These are phyloP conservation scores for Taphrina pruni DNA, from an alignment of 1,139 yeast genomes.

Conservation along the genomic window DNA sequence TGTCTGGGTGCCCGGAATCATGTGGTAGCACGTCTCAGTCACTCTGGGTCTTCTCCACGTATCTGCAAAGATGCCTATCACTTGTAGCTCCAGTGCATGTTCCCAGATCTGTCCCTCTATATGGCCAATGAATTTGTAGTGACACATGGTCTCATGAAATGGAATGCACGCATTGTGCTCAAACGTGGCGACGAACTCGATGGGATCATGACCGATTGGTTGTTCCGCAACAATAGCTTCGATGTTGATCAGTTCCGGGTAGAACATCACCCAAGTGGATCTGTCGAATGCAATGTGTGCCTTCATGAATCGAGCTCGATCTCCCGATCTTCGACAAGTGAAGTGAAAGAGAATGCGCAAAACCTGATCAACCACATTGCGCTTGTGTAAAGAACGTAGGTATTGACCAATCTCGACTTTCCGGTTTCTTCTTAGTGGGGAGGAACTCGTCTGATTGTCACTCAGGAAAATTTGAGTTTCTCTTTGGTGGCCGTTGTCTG, in stretches of 20 bases:
- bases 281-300: neutral
- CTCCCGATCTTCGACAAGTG: neutral
- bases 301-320: neutral
- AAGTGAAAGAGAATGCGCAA: neutral
- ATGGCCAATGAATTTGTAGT: conserved; percentile 2
- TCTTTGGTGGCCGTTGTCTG: no score
- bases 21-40: neutral
- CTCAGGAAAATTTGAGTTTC: no score
- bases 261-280: neutral
- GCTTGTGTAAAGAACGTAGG: neutral
- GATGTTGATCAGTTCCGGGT: neutral
- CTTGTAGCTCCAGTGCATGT: neutral
- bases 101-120: conserved; percentile 2
- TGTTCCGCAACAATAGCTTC: neutral
- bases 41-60: neutral
- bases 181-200: neutral
- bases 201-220: neutral
- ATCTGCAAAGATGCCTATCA: neutral
- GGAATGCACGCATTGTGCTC: conserved; percentile 8
- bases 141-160: neutral
- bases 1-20: neutral
- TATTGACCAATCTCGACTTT: no score
- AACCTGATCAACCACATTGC: neutral
- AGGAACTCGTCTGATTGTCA: no score
- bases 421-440: no score